Conservation (phyloP, 2,329 filamentous ascomycete genomes). For the Alternaria infectoria region DNA sequence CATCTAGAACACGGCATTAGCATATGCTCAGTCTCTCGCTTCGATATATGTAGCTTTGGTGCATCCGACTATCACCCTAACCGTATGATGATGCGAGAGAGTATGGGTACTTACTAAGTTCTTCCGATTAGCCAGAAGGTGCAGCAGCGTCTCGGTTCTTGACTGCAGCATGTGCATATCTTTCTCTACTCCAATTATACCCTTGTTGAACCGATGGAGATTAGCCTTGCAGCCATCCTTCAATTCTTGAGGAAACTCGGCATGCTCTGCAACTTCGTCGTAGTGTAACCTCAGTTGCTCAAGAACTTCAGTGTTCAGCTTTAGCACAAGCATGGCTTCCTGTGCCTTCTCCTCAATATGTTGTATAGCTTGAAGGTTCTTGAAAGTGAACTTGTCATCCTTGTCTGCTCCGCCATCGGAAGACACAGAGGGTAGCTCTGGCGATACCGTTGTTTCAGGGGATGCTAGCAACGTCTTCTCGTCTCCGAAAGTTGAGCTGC, state of each 20-base stretch:
- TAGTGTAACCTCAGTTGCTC: constrained; percentile 24
- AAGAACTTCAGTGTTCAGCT: constrained; percentile 43
- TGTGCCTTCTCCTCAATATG: constrained; percentile 48
- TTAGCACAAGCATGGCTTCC: constrained; percentile 41
- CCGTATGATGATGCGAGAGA: no score
- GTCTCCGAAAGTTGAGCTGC: background rate
- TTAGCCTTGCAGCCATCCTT: constrained; percentile 5
- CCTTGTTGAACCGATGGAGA: constrained; percentile 17
- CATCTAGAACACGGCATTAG: constrained; percentile 17
- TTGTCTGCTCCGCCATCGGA: background rate
- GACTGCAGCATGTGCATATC: constrained; percentile 20
- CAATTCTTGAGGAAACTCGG: constrained; percentile 8
- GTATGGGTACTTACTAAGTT: constrained; percentile 20
- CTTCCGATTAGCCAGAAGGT: constrained; percentile 24
- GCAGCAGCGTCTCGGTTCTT: constrained; percentile 20
- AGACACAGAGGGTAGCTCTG: background rate
- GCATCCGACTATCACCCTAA: no score
- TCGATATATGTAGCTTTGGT: no score
- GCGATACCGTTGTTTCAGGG: background rate
- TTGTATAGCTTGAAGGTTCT: constrained; percentile 43
- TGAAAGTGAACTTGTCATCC: constrained; percentile 33
- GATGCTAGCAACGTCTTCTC: background rate
- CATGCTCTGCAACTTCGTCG: background rate
- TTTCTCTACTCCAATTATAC: constrained; percentile 14
- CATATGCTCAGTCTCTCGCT: background rate